phyloP scores from a whole-genome alignment of 116 monocot genomes.

The Iris pallida region DNA sequence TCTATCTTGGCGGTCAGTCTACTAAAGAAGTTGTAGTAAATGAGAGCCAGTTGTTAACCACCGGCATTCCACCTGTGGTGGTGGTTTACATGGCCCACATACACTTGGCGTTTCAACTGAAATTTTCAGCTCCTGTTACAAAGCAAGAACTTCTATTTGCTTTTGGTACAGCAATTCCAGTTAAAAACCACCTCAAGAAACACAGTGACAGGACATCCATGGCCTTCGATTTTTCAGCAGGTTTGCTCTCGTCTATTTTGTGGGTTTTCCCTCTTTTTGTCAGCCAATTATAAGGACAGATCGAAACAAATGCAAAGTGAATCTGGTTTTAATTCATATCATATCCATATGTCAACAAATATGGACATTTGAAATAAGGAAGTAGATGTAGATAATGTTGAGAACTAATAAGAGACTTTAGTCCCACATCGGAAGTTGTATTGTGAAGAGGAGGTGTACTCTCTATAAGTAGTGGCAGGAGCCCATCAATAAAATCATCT shows the following conservation, averaged over 20 bases:
- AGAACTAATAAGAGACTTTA: too few relatives aligned
- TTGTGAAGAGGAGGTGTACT: too few relatives aligned
- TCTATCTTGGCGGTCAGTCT: slow-evolving; percentile 48
- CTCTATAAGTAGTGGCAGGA: too few relatives aligned
- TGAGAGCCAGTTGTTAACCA: slow-evolving; percentile 39
- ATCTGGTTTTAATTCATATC: too few relatives aligned
- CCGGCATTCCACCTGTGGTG: slow-evolving; percentile 32
- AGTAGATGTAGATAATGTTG: too few relatives aligned
- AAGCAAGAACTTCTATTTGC: slow-evolving; percentile 56
- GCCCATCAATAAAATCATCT: too few relatives aligned
- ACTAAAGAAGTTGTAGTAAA: slow-evolving; percentile 48
- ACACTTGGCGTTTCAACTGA: slow-evolving; percentile 71
- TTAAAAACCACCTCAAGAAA: slow-evolving; percentile 32
- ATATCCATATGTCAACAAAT: too few relatives aligned
- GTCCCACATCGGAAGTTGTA: too few relatives aligned
- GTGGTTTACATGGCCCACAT: slow-evolving; percentile 48
- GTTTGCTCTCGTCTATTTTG: slow-evolving; percentile 20
- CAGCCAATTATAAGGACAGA: too few relatives aligned
- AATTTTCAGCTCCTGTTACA: slow-evolving; percentile 32
- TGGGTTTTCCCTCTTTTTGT: too few relatives aligned
- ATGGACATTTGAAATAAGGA: too few relatives aligned
- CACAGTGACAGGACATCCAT: slow-evolving; percentile 68
- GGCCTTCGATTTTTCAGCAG: slow-evolving; percentile 68
- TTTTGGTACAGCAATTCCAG: slow-evolving; percentile 37
- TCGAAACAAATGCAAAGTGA: too few relatives aligned